phyloP scores from a whole-genome alignment of 345 rosid species.

The Alliaria petiolata region DNA sequence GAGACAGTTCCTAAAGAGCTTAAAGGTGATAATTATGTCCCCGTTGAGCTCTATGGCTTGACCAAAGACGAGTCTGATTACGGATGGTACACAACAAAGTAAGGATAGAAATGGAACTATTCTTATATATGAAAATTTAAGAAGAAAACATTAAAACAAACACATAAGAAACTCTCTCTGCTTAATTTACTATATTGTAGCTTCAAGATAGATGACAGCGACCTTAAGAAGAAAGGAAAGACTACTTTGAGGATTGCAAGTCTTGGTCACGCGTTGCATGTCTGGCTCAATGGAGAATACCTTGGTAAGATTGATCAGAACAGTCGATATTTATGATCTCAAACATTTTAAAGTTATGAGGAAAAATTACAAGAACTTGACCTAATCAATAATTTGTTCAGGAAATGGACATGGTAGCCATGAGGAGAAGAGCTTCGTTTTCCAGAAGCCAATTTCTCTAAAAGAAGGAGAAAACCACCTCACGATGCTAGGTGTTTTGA shows the following conservation, averaged over 20 bases:
- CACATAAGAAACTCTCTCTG: not conserved
- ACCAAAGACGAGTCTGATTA: slow-evolving; percentile 69
- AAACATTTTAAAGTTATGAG: not conserved
- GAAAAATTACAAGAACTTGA: not conserved
- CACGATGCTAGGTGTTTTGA: slow-evolving; percentile 43
- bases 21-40: slow-evolving; percentile 16
- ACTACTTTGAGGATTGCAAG: slow-evolving; percentile 63
- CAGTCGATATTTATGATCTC: not conserved
- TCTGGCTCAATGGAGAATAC: slow-evolving; percentile 67
- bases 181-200: slow-evolving; percentile 34
- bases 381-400: slow-evolving; percentile 15
- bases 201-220: slow-evolving; percentile 37
- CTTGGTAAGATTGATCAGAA: slow-evolving; percentile 45
- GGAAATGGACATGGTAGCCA: slow-evolving; percentile 83
- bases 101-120: not conserved
- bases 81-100: slow-evolving; percentile 73
- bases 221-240: slow-evolving; percentile 38
- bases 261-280: slow-evolving; percentile 82
- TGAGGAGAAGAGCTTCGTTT: slow-evolving; percentile 70
- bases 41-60: slow-evolving; percentile 58
- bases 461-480: slow-evolving; percentile 54
- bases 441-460: slow-evolving; percentile 43
- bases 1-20: slow-evolving; percentile 47
- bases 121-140: not conserved
- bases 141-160: not conserved